Evolutionary conservation across 2,329 filamentous ascomycete genomes (phyloP).

Genomic region (Colletotrichum filicis): DNA sequence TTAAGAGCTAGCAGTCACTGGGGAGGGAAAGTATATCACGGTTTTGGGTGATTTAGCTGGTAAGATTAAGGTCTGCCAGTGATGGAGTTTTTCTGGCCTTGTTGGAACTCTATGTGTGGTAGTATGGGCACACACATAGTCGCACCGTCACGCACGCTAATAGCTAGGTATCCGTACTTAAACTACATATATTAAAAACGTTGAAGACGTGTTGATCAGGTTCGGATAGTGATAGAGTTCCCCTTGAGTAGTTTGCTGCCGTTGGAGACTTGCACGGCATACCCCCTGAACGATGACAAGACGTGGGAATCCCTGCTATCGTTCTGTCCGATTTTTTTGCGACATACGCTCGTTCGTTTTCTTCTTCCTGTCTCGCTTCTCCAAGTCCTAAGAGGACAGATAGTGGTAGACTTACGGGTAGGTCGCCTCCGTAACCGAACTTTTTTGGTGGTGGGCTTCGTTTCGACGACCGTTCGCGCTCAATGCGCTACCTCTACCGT

Average conservation of each 20-base stretch:
- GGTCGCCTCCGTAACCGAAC: not conserved
- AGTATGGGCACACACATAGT: not conserved
- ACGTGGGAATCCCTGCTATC: slow-evolving; percentile 16
- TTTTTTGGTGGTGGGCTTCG: slow-evolving; percentile 7
- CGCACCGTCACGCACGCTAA: too few relatives aligned
- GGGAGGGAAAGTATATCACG: not conserved
- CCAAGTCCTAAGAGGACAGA: not conserved
- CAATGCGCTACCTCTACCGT: slow-evolving; percentile 19
- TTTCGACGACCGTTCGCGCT: slow-evolving; percentile 28
- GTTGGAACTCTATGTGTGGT: not conserved
- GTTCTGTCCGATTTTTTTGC: not conserved
- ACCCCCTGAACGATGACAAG: not conserved
- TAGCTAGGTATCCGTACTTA: too few relatives aligned
- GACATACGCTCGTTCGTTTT: not conserved
- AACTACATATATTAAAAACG: not conserved
- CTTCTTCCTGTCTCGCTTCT: not conserved
- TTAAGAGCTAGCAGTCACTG: not conserved
- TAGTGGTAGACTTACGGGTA: slow-evolving; percentile 1
- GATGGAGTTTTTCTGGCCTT: not conserved
- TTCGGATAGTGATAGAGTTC: not conserved
- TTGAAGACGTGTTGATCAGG: not conserved
- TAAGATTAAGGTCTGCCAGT: not conserved
- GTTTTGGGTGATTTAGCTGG: not conserved
- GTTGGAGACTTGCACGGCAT: not conserved
- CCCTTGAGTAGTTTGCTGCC: not conserved